Conservation (phyloP, 2,329 filamentous ascomycete species). For the Ophiocordyceps robertsii region DNA sequence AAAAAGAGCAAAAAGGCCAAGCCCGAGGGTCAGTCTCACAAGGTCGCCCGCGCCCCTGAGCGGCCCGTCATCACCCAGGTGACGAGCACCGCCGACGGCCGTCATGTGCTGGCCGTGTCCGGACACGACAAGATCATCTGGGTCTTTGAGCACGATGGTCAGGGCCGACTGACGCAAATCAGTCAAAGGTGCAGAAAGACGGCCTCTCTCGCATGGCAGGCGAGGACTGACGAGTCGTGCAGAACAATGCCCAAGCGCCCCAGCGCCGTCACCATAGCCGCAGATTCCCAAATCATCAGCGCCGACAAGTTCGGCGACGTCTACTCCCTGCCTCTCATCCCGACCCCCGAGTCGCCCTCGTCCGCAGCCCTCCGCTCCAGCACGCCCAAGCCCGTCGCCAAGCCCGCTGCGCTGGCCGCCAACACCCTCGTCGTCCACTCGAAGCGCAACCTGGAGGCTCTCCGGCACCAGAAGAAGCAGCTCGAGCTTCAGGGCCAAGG, state of each 20-base stretch:
- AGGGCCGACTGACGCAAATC: constrained; percentile 49
- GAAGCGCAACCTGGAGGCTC: constrained; percentile 45
- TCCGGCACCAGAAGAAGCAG: constrained; percentile 42
- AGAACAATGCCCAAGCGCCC: constrained; percentile 85
- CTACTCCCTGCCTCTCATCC: constrained; percentile 63
- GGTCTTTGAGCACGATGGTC: constrained; percentile 57
- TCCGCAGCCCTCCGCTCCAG: constrained; percentile 3
- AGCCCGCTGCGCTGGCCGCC: constrained; percentile 32
- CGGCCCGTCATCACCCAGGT: constrained; percentile 57
- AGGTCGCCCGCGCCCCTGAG: constrained; percentile 26
- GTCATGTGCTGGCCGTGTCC: constrained; percentile 64
- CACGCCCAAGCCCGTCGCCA: constrained; percentile 9
- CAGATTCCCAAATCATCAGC: constrained; percentile 61
- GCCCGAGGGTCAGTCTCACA: constrained; percentile 13
- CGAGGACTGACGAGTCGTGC: not conserved
- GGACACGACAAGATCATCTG: constrained; percentile 86
- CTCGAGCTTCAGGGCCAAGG: constrained; percentile 19
- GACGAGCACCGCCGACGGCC: constrained; percentile 46
- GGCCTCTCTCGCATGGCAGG: not conserved
- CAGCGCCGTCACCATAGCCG: constrained; percentile 57
- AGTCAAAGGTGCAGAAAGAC: constrained; percentile 49
- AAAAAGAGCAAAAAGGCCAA: constrained; percentile 13
- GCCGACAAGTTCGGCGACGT: constrained; percentile 98
- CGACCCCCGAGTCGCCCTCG: constrained; percentile 8
- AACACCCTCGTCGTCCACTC: constrained; percentile 51